These are phyloP conservation scores for Ophiocordyceps unilateralis DNA, from an alignment of 2,329 filamentous ascomycete genomes.

Conservation along the genomic window DNA sequence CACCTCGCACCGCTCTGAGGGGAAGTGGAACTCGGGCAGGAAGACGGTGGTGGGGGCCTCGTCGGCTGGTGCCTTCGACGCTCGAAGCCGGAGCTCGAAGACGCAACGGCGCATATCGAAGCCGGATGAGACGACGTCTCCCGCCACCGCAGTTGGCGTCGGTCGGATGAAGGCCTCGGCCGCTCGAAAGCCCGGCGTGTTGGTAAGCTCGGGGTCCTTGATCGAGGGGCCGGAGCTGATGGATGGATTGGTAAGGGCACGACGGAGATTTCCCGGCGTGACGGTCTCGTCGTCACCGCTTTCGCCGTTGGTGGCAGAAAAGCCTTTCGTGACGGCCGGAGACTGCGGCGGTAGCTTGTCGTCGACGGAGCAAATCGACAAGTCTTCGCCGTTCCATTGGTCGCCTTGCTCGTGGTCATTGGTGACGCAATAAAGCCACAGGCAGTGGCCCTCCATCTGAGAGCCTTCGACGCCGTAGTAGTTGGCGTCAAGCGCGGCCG, in stretches of 20 bases:
- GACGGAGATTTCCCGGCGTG: conserved; percentile 59
- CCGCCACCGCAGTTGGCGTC: conserved; percentile 58
- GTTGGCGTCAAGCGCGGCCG: conserved; percentile 86
- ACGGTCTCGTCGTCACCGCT: conserved; percentile 38
- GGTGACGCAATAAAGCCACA: conserved; percentile 73
- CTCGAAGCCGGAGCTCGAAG: conserved; percentile 56
- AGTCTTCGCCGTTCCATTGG: conserved; percentile 92
- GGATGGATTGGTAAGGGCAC: conserved; percentile 49
- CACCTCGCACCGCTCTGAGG: conserved; percentile 52
- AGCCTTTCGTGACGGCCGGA: conserved; percentile 24
- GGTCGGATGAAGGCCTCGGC: conserved; percentile 89
- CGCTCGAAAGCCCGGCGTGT: conserved; percentile 60
- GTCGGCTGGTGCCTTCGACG: conserved; percentile 38
- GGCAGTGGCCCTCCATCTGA: conserved; percentile 64
- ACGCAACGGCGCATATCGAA: conserved; percentile 70
- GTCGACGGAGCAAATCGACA: conserved; percentile 77
- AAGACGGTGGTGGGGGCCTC: conserved; percentile 65
- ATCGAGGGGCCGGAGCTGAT: conserved; percentile 41
- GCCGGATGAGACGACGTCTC: conserved; percentile 50
- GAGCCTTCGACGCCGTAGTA: conserved; percentile 83
- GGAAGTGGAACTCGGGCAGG: conserved; percentile 86
- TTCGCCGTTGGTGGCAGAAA: conserved; percentile 8
- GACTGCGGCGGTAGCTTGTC: conserved; percentile 48
- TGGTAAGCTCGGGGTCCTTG: conserved; percentile 39
- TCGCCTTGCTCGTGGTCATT: conserved; percentile 85